Conservation (phyloP, 805 yeast species). For the Torulaspora delbrueckii region DNA sequence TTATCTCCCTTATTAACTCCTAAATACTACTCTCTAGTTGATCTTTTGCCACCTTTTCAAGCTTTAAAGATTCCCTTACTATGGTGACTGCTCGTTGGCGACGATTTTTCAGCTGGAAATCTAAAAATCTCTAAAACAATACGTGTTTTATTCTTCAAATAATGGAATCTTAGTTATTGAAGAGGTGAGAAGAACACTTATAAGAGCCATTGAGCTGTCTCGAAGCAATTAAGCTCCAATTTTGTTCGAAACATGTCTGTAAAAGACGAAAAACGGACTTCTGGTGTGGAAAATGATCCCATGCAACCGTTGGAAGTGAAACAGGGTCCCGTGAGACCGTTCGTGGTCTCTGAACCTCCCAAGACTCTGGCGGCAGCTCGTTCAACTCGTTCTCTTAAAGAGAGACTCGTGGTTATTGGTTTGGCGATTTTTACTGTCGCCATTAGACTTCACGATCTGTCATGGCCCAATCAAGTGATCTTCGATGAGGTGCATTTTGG, state of each 20-base stretch:
- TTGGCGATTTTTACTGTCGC: slow-evolving; percentile 48
- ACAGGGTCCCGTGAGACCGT: slow-evolving; percentile 52
- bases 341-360: slow-evolving; percentile 49
- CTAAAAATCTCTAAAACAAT: not conserved
- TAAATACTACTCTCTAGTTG: no score
- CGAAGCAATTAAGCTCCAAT: not conserved
- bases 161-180: not conserved
- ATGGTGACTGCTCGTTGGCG: not conserved
- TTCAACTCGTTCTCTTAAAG: slow-evolving; percentile 37
- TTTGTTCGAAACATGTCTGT: slow-evolving; percentile 4
- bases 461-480: slow-evolving; percentile 74
- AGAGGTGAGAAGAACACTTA: not conserved
- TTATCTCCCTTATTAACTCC: no score
- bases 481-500: slow-evolving; percentile 96
- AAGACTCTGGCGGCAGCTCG: slow-evolving; percentile 40
- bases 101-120: not conserved
- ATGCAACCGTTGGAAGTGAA: slow-evolving; percentile 44
- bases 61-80: not conserved
- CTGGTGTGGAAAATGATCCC: slow-evolving; percentile 19
- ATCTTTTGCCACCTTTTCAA: slow-evolving; percentile 2
- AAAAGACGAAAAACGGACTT: slow-evolving; percentile 5
- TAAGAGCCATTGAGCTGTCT: slow-evolving; percentile 1
- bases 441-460: slow-evolving; percentile 59
- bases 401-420: slow-evolving; percentile 39
- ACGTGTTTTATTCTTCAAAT: not conserved